phyloP scores from a whole-genome alignment of 1,284 basidiomycete species.

The Testicularia cyperi region DNA sequence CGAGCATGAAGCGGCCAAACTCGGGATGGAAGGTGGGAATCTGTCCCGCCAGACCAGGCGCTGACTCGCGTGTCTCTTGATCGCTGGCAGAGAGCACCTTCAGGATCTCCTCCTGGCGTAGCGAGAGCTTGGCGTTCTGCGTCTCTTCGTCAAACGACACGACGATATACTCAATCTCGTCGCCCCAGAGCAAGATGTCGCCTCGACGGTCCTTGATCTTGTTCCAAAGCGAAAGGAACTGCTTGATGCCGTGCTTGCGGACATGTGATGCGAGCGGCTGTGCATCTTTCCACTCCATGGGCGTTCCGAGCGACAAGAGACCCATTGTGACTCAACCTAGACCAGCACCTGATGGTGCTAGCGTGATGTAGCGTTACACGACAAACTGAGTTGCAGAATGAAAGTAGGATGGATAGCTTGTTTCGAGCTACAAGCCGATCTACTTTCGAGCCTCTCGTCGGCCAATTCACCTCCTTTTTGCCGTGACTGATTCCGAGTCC shows the following conservation, averaged over 20 bases:
- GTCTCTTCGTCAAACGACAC: constrained; percentile 77
- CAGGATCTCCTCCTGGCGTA: constrained; percentile 91
- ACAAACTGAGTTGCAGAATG: no score
- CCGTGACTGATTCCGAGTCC: no score
- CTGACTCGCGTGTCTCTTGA: constrained; percentile 67
- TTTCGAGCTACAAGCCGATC: no score
- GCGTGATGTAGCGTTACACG: no score
- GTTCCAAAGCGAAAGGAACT: constrained; percentile 92
- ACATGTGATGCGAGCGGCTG: constrained; percentile 80
- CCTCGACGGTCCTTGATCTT: constrained; percentile 86
- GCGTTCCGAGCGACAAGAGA: constrained; percentile 88
- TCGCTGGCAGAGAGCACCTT: constrained; percentile 67
- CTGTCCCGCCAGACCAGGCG: constrained; percentile 66
- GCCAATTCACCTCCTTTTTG: no score
- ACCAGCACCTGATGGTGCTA: not conserved
- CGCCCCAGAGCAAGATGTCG: constrained; percentile 95
- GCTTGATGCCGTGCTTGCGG: constrained; percentile 86
- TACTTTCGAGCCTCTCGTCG: no score
- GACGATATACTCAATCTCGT: constrained; percentile 99
- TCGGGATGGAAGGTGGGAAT: constrained; percentile 96
- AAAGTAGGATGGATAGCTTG: no score
- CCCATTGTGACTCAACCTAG: constrained; percentile 69
- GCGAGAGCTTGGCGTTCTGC: constrained; percentile 81
- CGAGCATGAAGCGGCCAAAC: constrained; percentile 97
- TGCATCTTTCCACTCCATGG: constrained; percentile 87